phyloP scores from a whole-genome alignment of 768 basidiomycete genomes.

The Suillus bovinus region DNA sequence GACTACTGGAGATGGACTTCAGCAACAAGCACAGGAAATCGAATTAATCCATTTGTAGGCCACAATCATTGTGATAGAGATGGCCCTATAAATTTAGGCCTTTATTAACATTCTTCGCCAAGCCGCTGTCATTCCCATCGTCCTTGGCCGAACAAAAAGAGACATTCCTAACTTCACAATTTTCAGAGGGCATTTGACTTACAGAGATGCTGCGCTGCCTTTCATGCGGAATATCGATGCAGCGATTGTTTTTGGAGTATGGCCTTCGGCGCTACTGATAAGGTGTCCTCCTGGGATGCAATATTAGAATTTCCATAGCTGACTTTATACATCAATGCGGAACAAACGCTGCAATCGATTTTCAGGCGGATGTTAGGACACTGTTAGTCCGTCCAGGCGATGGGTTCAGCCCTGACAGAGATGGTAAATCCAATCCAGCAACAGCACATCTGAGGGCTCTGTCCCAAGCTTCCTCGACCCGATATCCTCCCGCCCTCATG shows the following conservation, averaged over 20 bases:
- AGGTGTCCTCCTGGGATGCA: background rate
- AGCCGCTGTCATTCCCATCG: background rate
- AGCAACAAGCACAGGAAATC: no score
- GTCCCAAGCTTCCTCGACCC: constrained; percentile 83
- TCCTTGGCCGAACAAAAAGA: background rate
- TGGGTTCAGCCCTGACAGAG: constrained; percentile 37
- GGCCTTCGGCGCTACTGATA: constrained; percentile 41
- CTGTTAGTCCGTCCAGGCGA: constrained; percentile 40
- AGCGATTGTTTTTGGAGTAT: constrained; percentile 32
- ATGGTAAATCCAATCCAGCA: constrained; percentile 65
- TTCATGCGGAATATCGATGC: constrained; percentile 43
- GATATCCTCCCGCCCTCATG: constrained; percentile 83
- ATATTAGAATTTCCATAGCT: background rate
- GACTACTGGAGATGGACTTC: no score
- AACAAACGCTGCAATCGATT: background rate
- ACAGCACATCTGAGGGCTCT: constrained; percentile 75
- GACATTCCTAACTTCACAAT: constrained; percentile 33
- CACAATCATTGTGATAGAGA: background rate
- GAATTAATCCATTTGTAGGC: no score
- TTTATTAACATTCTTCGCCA: background rate
- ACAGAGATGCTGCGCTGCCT: constrained; percentile 46
- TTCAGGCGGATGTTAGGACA: constrained; percentile 43
- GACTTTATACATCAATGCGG: background rate
- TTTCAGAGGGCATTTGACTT: constrained; percentile 44
- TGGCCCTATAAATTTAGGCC: background rate